These are phyloP conservation scores for Basidiobolus meristosporus DNA, from an alignment of 371 early-diverging fungal genomes.

Conservation along the genomic window DNA sequence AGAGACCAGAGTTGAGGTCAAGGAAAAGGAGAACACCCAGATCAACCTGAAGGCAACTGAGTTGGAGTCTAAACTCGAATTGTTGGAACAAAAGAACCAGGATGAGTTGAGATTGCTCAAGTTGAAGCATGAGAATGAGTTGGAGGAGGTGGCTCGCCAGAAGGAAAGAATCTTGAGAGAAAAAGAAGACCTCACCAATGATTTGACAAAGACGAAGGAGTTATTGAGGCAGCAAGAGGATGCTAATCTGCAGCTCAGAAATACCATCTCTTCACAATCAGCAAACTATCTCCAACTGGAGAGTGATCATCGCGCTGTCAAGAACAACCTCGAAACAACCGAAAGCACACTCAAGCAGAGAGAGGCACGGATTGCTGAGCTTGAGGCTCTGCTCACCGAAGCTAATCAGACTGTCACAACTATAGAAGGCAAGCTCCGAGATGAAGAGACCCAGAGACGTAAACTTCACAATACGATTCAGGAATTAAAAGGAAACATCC, in stretches of 20 bases:
- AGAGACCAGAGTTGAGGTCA: constrained; percentile 25
- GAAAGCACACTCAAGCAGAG: constrained; percentile 18
- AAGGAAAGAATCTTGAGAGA: constrained; percentile 15
- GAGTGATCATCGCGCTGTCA: constrained; percentile 17
- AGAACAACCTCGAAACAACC: constrained; percentile 4
- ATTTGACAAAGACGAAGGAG: constrained; percentile 8
- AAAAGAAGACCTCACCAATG: constrained; percentile 12
- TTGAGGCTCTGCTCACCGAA: constrained; percentile 14
- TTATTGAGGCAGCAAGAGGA: constrained; percentile 9
- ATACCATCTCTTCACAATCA: constrained; percentile 17
- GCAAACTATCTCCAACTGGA: constrained; percentile 19
- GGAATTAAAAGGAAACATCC: constrained; percentile 94
- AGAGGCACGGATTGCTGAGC: constrained; percentile 20
- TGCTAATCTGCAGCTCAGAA: constrained; percentile 6
- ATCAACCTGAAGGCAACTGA: constrained; percentile 21
- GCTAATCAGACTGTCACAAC: constrained; percentile 12
- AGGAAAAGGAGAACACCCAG: constrained; percentile 30
- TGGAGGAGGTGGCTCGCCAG: constrained; percentile 16
- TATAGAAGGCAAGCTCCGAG: constrained; percentile 41
- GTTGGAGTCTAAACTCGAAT: constrained; percentile 16
- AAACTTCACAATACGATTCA: constrained; percentile 80
- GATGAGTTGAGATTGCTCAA: constrained; percentile 19
- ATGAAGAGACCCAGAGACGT: constrained; percentile 60
- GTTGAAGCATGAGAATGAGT: constrained; percentile 14
- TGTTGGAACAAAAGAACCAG: constrained; percentile 15